Percentiles rank a stretch among this genome's conserved stretches.
Evolutionary conservation across 1,284 basidiomycete genomes (phyloP).

Genomic region (Cutaneotrichosporon dermatis): DNA sequence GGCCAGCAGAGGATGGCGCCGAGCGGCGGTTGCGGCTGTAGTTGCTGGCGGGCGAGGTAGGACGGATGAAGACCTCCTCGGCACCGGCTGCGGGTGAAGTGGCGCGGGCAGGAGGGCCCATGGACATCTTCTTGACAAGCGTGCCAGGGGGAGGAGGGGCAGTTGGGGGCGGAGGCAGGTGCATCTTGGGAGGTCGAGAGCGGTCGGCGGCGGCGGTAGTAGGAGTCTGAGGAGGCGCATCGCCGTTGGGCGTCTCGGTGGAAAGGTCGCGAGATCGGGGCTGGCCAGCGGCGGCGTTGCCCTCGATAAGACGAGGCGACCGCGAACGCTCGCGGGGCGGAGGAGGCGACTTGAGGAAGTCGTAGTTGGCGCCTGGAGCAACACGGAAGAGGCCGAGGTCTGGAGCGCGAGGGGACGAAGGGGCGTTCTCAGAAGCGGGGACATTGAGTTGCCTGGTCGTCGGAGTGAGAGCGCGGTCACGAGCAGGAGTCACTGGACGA

Average conservation of each 20-base stretch:
- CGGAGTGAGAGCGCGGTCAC: constrained; percentile 14
- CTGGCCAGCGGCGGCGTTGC: constrained; percentile 19
- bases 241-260: constrained; percentile 16
- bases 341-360: constrained; percentile 49
- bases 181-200: constrained; percentile 75
- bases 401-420: constrained; percentile 15
- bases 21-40: constrained; percentile 14
- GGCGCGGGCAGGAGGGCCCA: constrained; percentile 59
- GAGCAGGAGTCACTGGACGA: neutral
- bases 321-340: constrained; percentile 15
- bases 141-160: constrained; percentile 65
- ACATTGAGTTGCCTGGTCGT: constrained; percentile 3
- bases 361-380: constrained; percentile 42
- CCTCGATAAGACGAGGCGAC: constrained; percentile 13
- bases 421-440: constrained; percentile 1
- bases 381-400: constrained; percentile 47
- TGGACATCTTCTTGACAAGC: constrained; percentile 43
- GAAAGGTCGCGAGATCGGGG: constrained; percentile 33
- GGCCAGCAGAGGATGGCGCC: constrained; percentile 54
- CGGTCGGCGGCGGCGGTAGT: constrained; percentile 57
- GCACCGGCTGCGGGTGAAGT: constrained; percentile 68
- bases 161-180: constrained; percentile 75
- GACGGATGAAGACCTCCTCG: constrained; percentile 72
- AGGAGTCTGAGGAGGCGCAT: constrained; percentile 22
- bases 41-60: constrained; percentile 66